These are phyloP conservation scores for Boletus subcaerulescens DNA, from an alignment of 768 basidiomycete species.

Conservation along the genomic window DNA sequence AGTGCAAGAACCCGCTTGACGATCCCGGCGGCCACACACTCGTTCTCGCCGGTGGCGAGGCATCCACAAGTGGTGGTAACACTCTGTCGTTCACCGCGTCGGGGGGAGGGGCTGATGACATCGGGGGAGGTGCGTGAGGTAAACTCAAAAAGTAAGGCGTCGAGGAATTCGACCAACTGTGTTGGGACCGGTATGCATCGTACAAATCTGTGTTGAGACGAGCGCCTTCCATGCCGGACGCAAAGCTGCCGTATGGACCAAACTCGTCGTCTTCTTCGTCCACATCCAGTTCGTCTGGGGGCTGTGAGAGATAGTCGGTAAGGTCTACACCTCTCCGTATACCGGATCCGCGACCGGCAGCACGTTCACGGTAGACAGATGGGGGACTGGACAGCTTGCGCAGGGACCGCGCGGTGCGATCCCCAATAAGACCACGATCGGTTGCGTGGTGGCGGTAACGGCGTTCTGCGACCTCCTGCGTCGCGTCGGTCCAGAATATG, in stretches of 20 bases:
- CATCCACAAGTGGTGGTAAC: constrained; percentile 30
- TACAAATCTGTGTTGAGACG: constrained; percentile 60
- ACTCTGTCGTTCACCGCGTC: constrained; percentile 22
- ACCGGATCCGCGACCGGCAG: constrained; percentile 36
- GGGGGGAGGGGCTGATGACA: constrained; percentile 25
- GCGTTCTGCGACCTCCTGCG: constrained; percentile 75
- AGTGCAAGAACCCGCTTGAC: constrained; percentile 22
- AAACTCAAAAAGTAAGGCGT: constrained; percentile 21
- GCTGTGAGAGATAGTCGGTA: constrained; percentile 50
- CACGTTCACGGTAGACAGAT: constrained; percentile 52
- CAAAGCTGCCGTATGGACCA: constrained; percentile 38
- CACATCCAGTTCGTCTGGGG: constrained; percentile 54
- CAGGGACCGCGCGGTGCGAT: constrained; percentile 62
- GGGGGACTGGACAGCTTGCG: constrained; percentile 52
- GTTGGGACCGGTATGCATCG: constrained; percentile 54
- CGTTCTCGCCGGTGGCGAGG: constrained; percentile 20
- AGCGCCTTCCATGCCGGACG: constrained; percentile 45
- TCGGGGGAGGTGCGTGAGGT: constrained; percentile 27
- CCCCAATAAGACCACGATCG: constrained; percentile 62
- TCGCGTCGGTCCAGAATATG: constrained; percentile 1
- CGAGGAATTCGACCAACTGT: constrained; percentile 29
- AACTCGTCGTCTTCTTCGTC: constrained; percentile 70
- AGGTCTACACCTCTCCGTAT: constrained; percentile 36
- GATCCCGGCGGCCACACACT: constrained; percentile 25
- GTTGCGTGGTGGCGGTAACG: constrained; percentile 47